Percentiles rank a stretch among this genome's conserved stretches.
These are phyloP conservation scores for Hortaea sp. DNA, from an alignment of 2,329 filamentous ascomycete genomes.

Conservation along the genomic window DNA sequence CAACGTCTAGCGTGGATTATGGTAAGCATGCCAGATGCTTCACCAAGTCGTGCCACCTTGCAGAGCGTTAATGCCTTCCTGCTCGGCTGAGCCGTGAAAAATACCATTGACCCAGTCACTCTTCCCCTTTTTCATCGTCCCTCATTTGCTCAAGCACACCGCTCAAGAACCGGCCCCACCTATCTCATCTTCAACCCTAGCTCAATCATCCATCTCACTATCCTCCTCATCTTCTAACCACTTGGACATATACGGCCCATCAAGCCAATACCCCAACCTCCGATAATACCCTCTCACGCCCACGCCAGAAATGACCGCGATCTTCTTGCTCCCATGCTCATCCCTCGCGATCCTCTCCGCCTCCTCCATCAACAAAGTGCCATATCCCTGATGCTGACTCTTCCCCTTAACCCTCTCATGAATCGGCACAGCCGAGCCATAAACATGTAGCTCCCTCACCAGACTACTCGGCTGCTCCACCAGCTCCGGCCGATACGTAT, in stretches of 20 bases:
- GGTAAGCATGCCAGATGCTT: conserved; percentile 65
- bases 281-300: conserved; percentile 92
- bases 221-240: conserved; percentile 21
- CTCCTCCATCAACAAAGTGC: conserved; percentile 94
- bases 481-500: conserved; percentile 86
- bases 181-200: neutral
- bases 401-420: conserved; percentile 91
- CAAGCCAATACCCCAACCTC: conserved; percentile 84
- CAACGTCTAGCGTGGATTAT: conserved; percentile 74
- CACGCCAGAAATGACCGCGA: conserved; percentile 95
- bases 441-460: conserved; percentile 90
- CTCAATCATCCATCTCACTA: conserved; percentile 20
- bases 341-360: conserved; percentile 89
- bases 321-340: conserved; percentile 88
- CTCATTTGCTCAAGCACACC: too few relatives aligned
- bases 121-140: too few relatives aligned
- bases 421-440: conserved; percentile 93
- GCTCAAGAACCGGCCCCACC: too few relatives aligned
- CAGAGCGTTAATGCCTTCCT: conserved; percentile 88
- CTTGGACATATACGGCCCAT: conserved; percentile 63
- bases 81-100: conserved; percentile 41
- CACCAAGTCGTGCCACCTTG: conserved; percentile 73
- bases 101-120: too few relatives aligned
- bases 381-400: conserved; percentile 97
- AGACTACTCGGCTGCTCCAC: conserved; percentile 79